Evolutionary conservation across 768 basidiomycete species (phyloP), one percentile per base, ranked within the genome.

Genomic region (Suillus weaverae): DNA sequence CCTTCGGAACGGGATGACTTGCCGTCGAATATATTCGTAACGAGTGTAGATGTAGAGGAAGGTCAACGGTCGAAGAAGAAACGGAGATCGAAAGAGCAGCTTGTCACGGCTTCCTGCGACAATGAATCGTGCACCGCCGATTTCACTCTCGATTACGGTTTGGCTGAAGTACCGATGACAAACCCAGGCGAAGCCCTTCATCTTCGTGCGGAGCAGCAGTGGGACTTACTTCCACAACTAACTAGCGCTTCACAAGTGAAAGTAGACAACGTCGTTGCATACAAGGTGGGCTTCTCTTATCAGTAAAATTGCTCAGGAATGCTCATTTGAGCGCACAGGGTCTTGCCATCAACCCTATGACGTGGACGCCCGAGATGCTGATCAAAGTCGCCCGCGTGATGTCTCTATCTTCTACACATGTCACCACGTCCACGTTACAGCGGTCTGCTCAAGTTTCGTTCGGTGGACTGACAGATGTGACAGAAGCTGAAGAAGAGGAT

Each of bases 31-130:
- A 71, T 92, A 69, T 86, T 92, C 66, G 88, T 92, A 39, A 91
- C 90, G 3, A 87, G 86, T 67, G 80, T 91, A 2, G 88, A 92
- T 66, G 88, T 91, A 32, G 89, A 90, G 69, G 83, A 79, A 32
- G 83, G 79, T 1, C 11, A 64, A 62, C 61, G 65, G 22, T 67
- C 69, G 43, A 79, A 77, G 64, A 75, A 76, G 63, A 81, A 77
- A 65, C 73, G 72, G 56, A 71, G 39, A 26, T 30, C 39, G 26
- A 59, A 59, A 41, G 39, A 74, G 63, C 74, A 70, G 39, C 68
- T 65, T 14, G 36, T 63, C 18, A 48, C 70, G 43, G 67, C 70
- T 66, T 66, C 39, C 64, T 54, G 8, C 67, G 56, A 62, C 18
- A 2, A 61, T 9, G 41, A 67, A 11, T 59, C 57, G 6, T 62